Evolutionary conservation across 2,329 filamentous ascomycete species (phyloP).

Genomic region (Paecilomyces fulvus): DNA sequence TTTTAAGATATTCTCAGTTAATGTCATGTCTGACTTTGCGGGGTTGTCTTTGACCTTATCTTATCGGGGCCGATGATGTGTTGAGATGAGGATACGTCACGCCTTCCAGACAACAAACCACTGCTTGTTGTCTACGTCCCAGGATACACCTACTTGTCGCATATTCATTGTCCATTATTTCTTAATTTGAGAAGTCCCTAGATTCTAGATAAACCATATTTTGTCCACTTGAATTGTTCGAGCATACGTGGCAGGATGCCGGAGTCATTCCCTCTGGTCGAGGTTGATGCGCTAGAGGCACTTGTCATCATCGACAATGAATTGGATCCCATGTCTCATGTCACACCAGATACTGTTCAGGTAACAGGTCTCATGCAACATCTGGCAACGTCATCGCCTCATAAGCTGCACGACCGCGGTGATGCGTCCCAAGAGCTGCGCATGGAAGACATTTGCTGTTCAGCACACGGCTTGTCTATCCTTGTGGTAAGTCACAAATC

Average conservation of each 20-base stretch:
- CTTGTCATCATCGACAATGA: constrained; percentile 48
- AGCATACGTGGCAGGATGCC: background rate
- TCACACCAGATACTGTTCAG: constrained; percentile 36
- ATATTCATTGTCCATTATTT: background rate
- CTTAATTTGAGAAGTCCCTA: background rate
- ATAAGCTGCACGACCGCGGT: constrained; percentile 29
- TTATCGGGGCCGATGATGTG: background rate
- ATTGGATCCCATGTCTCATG: constrained; percentile 44
- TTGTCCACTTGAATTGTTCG: background rate
- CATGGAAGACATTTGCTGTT: constrained; percentile 46
- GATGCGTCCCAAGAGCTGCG: constrained; percentile 38
- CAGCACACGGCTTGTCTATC: constrained; percentile 47
- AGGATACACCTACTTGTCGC: background rate
- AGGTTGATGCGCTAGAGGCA: constrained; percentile 42
- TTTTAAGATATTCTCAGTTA: background rate
- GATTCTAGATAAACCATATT: background rate
- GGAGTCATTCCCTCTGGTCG: constrained; percentile 17
- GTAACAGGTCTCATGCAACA: constrained; percentile 37
- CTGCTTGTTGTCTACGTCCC: background rate
- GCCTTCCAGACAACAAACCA: background rate
- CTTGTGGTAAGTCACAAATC: constrained; percentile 35
- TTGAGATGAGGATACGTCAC: background rate
- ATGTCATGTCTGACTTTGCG: background rate
- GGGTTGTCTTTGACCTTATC: background rate
- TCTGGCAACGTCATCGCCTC: constrained; percentile 30